These are phyloP conservation scores for Cryphonectria radicalis DNA, from an alignment of 2,329 filamentous ascomycete species.

Conservation along the genomic window DNA sequence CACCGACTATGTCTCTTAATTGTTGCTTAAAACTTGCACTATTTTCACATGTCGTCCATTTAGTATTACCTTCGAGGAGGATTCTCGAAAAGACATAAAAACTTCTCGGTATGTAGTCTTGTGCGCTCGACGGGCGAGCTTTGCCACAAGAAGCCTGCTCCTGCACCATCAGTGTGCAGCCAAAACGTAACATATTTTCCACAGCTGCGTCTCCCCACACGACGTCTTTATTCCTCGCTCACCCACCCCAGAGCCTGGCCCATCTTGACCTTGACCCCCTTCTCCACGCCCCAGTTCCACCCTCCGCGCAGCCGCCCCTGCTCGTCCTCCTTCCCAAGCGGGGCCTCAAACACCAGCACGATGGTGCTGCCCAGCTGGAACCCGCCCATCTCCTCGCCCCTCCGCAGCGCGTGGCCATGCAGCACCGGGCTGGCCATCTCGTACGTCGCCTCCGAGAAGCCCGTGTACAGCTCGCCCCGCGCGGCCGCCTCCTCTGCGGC, in stretches of 20 bases:
- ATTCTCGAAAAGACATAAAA: neutral
- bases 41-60: neutral
- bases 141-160: neutral
- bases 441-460: conserved; percentile 92
- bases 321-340: conserved; percentile 63
- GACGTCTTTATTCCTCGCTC: conserved; percentile 44
- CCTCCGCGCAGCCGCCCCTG: conserved; percentile 61
- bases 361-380: conserved; percentile 96
- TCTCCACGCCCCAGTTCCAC: conserved; percentile 85
- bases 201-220: neutral
- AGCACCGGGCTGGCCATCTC: conserved; percentile 75
- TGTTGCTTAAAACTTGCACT: neutral
- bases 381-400: conserved; percentile 97
- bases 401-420: conserved; percentile 78
- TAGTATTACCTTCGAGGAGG: neutral
- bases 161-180: neutral
- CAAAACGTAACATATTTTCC: neutral
- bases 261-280: conserved; percentile 86
- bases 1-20: neutral
- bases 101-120: neutral
- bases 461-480: conserved; percentile 82
- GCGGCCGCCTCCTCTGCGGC: conserved; percentile 79
- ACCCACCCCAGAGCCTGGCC: conserved; percentile 84
- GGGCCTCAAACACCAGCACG: conserved; percentile 95
- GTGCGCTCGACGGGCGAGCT: neutral